Percentiles rank a stretch among this genome's conserved stretches.
phyloP scores from a whole-genome alignment of 179 eudicot species.

The Vitellaria paradoxa region DNA sequence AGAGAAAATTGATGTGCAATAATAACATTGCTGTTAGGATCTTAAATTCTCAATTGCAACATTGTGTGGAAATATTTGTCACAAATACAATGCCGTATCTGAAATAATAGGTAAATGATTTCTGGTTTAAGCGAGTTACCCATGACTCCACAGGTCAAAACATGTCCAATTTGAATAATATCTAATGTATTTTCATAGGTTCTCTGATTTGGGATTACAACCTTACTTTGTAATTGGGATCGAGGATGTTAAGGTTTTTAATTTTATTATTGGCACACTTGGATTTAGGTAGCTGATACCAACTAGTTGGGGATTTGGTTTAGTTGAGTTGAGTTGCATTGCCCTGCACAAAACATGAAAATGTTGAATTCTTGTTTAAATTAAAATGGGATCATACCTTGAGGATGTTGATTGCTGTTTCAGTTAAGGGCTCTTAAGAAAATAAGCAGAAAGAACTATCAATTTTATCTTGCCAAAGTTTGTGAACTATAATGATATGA shows the following conservation, averaged over 20 bases:
- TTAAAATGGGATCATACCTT: neutral
- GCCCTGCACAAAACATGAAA: neutral
- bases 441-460: neutral
- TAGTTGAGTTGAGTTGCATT: neutral
- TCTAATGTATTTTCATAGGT: neutral
- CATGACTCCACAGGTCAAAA: neutral
- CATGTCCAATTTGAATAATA: neutral
- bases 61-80: neutral
- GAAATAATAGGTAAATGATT: neutral
- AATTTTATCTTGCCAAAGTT: neutral
- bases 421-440: neutral
- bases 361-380: neutral
- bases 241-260: neutral
- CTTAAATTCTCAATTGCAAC: neutral
- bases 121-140: neutral
- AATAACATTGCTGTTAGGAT: neutral
- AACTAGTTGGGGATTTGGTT: too few relatives aligned
- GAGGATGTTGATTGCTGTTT: neutral
- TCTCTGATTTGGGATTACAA: neutral
- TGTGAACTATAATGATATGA: neutral
- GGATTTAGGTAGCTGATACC: too few relatives aligned
- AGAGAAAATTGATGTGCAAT: neutral
- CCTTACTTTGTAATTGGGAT: neutral
- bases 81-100: neutral
- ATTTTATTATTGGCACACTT: neutral